Percentiles rank a stretch among this genome's conserved stretches.
These are phyloP conservation scores for Naematelia encephala DNA, from an alignment of 768 basidiomycete species.

Conservation along the genomic window DNA sequence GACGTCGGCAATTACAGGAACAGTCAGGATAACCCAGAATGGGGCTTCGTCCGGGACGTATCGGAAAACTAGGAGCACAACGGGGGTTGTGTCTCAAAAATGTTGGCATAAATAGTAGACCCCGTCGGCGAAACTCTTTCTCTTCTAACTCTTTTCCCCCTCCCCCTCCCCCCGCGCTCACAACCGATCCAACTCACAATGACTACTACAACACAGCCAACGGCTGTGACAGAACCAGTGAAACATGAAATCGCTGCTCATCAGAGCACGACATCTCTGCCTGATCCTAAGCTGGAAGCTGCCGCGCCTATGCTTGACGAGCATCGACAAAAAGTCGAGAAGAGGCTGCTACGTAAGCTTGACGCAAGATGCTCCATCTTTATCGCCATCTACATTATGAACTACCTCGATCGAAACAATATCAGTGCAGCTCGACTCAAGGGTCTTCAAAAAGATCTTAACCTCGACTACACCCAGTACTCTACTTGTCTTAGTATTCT, in stretches of 20 bases:
- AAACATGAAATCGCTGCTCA: neutral
- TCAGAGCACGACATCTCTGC: neutral
- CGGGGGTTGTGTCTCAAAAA: neutral
- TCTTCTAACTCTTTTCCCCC: too few species aligned
- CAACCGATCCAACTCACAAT: neutral
- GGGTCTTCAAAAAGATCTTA: conserved; percentile 43
- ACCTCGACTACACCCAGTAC: conserved; percentile 41
- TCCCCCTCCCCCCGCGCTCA: too few species aligned
- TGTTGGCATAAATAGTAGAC: neutral
- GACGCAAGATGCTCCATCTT: conserved; percentile 42
- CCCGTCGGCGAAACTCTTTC: neutral
- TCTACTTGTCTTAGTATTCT: conserved; percentile 44
- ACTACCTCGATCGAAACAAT: conserved; percentile 48
- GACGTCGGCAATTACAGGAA: too few species aligned
- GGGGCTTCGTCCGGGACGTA: neutral
- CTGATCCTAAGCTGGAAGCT: neutral
- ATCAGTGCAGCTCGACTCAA: conserved; percentile 39
- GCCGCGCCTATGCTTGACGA: neutral
- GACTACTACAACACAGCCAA: neutral
- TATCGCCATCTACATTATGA: conserved; percentile 45
- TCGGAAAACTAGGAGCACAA: neutral
- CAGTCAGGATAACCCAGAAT: too few species aligned
- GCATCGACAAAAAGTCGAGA: conserved; percentile 29
- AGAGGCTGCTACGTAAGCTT: conserved; percentile 46
- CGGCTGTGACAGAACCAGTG: neutral